Evolutionary conservation across 129 eudicot genomes (phyloP).

Genomic region (Tagetes erecta): DNA sequence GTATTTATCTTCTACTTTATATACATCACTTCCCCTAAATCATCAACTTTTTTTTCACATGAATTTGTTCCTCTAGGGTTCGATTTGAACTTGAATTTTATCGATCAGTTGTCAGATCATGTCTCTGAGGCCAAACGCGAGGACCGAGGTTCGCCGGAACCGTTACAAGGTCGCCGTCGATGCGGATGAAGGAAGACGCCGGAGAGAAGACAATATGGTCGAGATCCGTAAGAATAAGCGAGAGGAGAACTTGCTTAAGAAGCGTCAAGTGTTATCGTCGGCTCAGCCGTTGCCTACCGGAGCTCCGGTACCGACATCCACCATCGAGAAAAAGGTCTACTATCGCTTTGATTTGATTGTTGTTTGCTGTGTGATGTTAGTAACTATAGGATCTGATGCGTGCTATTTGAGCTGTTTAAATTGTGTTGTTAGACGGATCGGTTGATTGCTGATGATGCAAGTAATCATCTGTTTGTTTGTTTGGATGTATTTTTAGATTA

Average conservation of each 20-base stretch:
- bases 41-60: slow-evolving; percentile 3
- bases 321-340: slow-evolving; percentile 58
- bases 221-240: slow-evolving; percentile 91
- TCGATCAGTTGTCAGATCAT: slow-evolving; percentile 26
- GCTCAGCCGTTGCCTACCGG: slow-evolving; percentile 43
- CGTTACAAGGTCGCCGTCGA: slow-evolving; percentile 82
- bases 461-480: neutral
- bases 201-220: slow-evolving; percentile 87
- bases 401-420: neutral
- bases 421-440: neutral
- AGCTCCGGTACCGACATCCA: slow-evolving; percentile 34
- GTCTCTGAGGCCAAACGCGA: slow-evolving; percentile 73
- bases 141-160: slow-evolving; percentile 79
- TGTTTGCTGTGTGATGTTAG: neutral
- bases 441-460: slow-evolving; percentile 19
- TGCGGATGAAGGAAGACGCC: slow-evolving; percentile 79
- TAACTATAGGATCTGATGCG: slow-evolving; percentile 22
- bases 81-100: neutral
- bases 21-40: slow-evolving; percentile 23
- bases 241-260: slow-evolving; percentile 82
- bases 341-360: slow-evolving; percentile 3
- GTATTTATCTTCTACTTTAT: slow-evolving; percentile 1
- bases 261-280: slow-evolving; percentile 65
- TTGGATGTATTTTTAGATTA: neutral
- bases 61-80: slow-evolving; percentile 25